Evolutionary conservation across 2,329 filamentous ascomycete genomes (phyloP), one percentile per base, ranked within the genome.

Genomic region (Pyrenophora graminea): DNA sequence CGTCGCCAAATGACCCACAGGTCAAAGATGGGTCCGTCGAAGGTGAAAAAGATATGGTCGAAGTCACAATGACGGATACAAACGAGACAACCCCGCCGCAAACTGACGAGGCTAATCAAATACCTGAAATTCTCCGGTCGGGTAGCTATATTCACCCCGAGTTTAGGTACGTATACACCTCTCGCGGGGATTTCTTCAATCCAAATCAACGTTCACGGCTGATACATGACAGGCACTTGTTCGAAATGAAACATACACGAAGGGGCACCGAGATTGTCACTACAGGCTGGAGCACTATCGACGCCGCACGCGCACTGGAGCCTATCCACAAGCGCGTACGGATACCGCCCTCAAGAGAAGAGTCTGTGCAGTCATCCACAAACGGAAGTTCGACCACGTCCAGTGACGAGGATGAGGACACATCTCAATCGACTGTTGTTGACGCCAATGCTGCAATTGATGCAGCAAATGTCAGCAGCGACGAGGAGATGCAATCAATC

Each of bases 11-110:
- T 8, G 88, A 89, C 58, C 80, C 83, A 18, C 88, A 88, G 66
- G 81, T 96, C 39, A 83, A 87, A 51, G 87, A 90, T 38, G 82
- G 85, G 23, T 96, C 92, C 3, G 83, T 96, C 2, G 87, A 92
- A 69, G 89, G 91, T 8, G 93, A 97, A 70, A 92, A 97, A 70
- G 92, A 97, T 55, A 85, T 97, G 65, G 89, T 97, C 5, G 90
- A 97, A 67, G 86, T 99, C 13, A 89, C 89, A 0, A 92, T 97
- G 87, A 86, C 85, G 45, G 87, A 91, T 62, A 76, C 77, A 2
- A 68, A 67, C 13, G 77, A 80, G 50, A 58, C 61, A 4, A 46
- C 57, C 17, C 30, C 53, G 4, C n/a, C 33, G 17, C 18, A 51
- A 58, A 19, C 69, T 70, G 8, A 30, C 32, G 55, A 53, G 19